These are phyloP conservation scores for Athelia sp. DNA, from an alignment of 1,284 basidiomycete species.

Conservation along the genomic window DNA sequence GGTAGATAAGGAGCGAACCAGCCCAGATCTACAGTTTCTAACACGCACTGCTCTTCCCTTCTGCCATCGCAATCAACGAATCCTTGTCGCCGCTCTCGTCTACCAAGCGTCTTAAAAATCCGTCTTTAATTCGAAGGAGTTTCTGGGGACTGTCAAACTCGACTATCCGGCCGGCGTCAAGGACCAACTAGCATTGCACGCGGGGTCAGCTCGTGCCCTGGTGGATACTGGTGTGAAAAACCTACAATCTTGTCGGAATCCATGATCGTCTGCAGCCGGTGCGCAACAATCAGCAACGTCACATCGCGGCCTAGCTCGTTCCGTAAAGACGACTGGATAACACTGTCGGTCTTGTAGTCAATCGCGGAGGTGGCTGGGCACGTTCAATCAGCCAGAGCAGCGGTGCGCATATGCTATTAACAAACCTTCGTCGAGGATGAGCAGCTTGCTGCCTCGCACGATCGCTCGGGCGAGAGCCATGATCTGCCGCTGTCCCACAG, in stretches of 20 bases:
- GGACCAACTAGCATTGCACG: slow-evolving; percentile 19
- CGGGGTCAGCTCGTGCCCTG: background rate
- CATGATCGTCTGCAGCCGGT: slow-evolving; percentile 25
- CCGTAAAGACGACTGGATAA: slow-evolving; percentile 22
- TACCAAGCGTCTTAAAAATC: slow-evolving; percentile 52
- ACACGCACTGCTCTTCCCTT: too few species aligned
- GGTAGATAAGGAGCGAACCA: too few species aligned
- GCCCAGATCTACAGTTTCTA: too few species aligned
- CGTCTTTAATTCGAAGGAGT: slow-evolving; percentile 48
- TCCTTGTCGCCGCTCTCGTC: slow-evolving; percentile 55
- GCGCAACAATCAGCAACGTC: slow-evolving; percentile 26
- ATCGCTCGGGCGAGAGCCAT: slow-evolving; percentile 39
- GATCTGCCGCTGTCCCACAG: slow-evolving; percentile 52
- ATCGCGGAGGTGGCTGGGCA: slow-evolving; percentile 22
- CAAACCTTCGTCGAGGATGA: slow-evolving; percentile 30
- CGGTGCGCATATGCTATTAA: background rate
- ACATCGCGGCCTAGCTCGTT: slow-evolving; percentile 19
- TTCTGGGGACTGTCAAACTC: slow-evolving; percentile 59
- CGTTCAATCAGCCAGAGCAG: background rate
- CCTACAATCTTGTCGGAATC: slow-evolving; percentile 25
- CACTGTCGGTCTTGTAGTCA: slow-evolving; percentile 19
- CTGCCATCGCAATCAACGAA: slow-evolving; percentile 40
- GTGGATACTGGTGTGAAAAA: slow-evolving; percentile 1
- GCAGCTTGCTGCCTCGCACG: slow-evolving; percentile 21
- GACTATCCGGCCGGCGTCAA: slow-evolving; percentile 29